Evolutionary conservation across 352 stramenopile species (phyloP), one percentile per base, ranked within the genome.

Genomic region (Peronosclerospora sorghi): DNA sequence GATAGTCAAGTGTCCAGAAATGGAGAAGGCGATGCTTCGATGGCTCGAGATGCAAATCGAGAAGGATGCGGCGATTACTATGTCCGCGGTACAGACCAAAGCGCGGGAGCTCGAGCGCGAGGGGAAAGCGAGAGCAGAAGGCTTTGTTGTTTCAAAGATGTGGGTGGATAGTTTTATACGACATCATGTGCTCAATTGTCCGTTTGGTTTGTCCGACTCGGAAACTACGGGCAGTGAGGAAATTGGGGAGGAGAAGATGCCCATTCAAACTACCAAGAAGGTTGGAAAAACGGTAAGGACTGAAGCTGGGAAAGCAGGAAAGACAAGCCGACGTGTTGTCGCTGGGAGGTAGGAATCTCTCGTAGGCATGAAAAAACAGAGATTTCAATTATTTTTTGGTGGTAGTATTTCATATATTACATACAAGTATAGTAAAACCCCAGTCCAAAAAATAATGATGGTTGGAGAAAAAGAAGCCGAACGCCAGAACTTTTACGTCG

Each of bases 401-500:
- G n/a, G n/a, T n/a, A n/a, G n/a, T n/a, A 20, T 30, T 19, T 28
- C 32, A 17, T 5, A 26, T n/a, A n/a, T n/a, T n/a, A n/a, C n/a
- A 32, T n/a, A n/a, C n/a, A n/a, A n/a, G n/a, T n/a, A n/a, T n/a
- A n/a, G n/a, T n/a, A n/a, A n/a, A n/a, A n/a, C n/a, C n/a, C n/a
- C n/a, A n/a, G n/a, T n/a, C n/a, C n/a, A n/a, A n/a, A n/a, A n/a
- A n/a, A n/a, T 37, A 30, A 41, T 37, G 18, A 83, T 85, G 74
- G 68, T 77, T 72, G 72, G 68, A 27, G 64, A 80, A 57, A 39
- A 56, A 13, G 62, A 76, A 44, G 32, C 54, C 9, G 52, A 59
- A 48, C 62, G 59, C 28, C 58, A 68, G 45, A 79, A 65, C 50
- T 92, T 89, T 54, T 83, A 49, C 50, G 64, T 89, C 38, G 79